Percentiles rank a stretch among this genome's conserved stretches.
These are phyloP conservation scores for Colletotrichum ledebouriae DNA, from an alignment of 2,329 filamentous ascomycete species.

Conservation along the genomic window DNA sequence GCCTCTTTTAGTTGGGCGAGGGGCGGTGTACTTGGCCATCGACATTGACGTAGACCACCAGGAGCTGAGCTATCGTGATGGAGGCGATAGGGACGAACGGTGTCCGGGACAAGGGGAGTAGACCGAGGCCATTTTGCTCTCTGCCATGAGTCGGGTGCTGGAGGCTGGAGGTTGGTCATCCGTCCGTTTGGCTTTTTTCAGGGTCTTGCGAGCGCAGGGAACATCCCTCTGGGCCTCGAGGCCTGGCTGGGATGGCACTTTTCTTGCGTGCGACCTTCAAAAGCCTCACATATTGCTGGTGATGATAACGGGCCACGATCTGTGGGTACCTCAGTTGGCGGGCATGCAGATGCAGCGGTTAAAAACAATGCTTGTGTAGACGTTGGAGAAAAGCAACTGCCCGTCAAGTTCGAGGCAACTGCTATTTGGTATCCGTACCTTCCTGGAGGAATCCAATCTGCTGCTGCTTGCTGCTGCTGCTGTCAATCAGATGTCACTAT, in stretches of 20 bases:
- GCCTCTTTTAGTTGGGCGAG: constrained; percentile 27
- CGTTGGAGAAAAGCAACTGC: neutral
- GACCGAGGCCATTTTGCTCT: neutral
- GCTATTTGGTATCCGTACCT: constrained; percentile 11
- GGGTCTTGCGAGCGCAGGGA: constrained; percentile 35
- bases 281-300: constrained; percentile 7
- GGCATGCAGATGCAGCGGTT: constrained; percentile 20
- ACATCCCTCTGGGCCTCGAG: constrained; percentile 28
- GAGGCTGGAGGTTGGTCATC: constrained; percentile 34
- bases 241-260: constrained; percentile 10
- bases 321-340: neutral
- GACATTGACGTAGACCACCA: neutral
- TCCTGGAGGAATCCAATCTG: too few species aligned
- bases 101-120: constrained; percentile 13
- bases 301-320: neutral
- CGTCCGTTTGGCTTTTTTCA: constrained; percentile 26
- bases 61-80: constrained; percentile 3
- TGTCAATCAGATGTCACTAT: constrained; percentile 35
- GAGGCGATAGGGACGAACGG: constrained; percentile 8
- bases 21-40: neutral
- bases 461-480: neutral
- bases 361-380: neutral
- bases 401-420: neutral
- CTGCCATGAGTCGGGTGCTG: constrained; percentile 11
- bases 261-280: constrained; percentile 8